Conservation (phyloP, 108 stramenopile species). For the Cyclotella sp. region DNA sequence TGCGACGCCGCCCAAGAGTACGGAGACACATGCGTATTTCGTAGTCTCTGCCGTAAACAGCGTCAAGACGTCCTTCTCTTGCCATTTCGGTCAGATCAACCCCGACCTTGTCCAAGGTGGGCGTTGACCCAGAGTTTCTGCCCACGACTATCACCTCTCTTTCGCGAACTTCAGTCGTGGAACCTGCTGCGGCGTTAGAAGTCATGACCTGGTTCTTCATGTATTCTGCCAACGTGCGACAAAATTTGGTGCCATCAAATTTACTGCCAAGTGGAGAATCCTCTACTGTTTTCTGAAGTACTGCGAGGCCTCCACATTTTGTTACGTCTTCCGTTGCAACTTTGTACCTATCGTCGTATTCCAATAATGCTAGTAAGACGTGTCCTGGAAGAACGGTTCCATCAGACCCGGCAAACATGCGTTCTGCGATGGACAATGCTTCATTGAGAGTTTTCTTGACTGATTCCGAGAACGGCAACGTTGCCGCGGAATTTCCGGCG, state of each 20-base stretch:
- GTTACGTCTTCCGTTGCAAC: conserved; percentile 47
- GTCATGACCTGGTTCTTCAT: conserved; percentile 30
- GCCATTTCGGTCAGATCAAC: conserved; percentile 81
- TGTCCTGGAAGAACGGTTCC: conserved; percentile 49
- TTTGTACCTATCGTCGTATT: conserved; percentile 49
- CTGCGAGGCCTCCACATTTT: conserved; percentile 44
- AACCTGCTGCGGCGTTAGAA: conserved; percentile 2
- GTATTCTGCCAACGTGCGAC: conserved; percentile 34
- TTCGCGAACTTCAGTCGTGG: conserved; percentile 48
- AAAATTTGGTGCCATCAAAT: conserved; percentile 51
- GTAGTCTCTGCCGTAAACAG: conserved; percentile 79
- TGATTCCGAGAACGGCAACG: conserved; percentile 52
- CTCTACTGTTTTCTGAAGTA: conserved; percentile 21
- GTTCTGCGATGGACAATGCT: conserved; percentile 48
- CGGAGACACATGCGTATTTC: conserved; percentile 76
- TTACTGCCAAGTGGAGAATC: conserved; percentile 21
- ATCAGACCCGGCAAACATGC: conserved; percentile 31
- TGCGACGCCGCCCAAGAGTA: conserved; percentile 82
- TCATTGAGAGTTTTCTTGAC: conserved; percentile 42
- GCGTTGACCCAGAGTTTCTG: conserved; percentile 49
- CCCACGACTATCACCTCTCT: conserved; percentile 66
- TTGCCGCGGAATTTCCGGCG: background rate
- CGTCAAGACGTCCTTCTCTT: conserved; percentile 68
- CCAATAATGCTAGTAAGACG: conserved; percentile 52
- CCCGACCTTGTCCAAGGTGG: conserved; percentile 72